Conservation (phyloP, 805 yeast genomes). For the Barnettozyma sucrosica region DNA sequence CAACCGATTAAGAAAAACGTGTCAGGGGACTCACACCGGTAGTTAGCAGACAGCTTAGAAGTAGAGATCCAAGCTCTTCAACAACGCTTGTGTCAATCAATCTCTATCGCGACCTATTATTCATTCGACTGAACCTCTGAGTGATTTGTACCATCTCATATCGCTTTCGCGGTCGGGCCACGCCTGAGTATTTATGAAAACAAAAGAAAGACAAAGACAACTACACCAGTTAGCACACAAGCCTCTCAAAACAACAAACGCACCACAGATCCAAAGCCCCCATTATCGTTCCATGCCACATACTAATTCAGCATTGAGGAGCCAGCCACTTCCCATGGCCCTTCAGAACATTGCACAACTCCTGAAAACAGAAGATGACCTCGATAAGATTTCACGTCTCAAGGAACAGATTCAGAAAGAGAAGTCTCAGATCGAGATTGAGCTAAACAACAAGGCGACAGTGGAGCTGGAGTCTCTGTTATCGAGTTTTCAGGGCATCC, state of each 20-base stretch:
- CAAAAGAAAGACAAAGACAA: background rate
- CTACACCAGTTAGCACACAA: too few relatives aligned
- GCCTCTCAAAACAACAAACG: background rate
- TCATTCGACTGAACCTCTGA: too few relatives aligned
- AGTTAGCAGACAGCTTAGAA: too few relatives aligned
- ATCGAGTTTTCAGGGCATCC: constrained; percentile 34
- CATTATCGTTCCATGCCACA: background rate
- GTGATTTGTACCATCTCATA: too few relatives aligned
- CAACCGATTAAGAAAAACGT: too few relatives aligned
- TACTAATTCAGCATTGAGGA: background rate
- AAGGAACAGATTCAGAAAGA: constrained; percentile 59
- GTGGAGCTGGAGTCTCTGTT: constrained; percentile 55
- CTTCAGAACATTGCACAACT: constrained; percentile 28
- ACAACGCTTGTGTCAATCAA: too few relatives aligned
- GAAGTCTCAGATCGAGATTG: constrained; percentile 63
- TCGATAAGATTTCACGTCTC: constrained; percentile 46
- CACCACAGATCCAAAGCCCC: background rate
- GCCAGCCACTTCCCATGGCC: constrained; percentile 13
- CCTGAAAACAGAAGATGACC: constrained; percentile 40
- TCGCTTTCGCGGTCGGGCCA: background rate
- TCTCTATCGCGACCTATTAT: too few relatives aligned
- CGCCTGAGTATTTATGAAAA: background rate
- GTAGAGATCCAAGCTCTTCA: too few relatives aligned
- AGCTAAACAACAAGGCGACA: constrained; percentile 30
- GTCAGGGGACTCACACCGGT: too few relatives aligned